Evolutionary conservation across 2,329 filamentous ascomycete genomes (phyloP).

Genomic region (Metarhizium robertsii): DNA sequence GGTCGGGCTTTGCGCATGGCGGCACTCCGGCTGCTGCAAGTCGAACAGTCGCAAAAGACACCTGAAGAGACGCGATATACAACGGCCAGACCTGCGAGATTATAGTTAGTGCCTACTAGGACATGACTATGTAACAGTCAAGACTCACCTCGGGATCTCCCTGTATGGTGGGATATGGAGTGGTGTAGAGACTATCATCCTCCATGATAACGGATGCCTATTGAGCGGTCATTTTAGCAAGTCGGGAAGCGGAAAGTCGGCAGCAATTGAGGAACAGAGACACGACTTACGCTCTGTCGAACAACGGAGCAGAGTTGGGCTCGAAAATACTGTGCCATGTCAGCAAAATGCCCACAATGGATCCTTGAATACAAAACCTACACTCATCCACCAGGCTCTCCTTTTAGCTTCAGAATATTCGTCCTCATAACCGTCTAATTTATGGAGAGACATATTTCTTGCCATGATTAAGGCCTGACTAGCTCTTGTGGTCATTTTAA

Average conservation of each 20-base stretch:
- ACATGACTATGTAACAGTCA: background rate
- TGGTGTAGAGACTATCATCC: background rate
- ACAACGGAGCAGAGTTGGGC: conserved; percentile 4
- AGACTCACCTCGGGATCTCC: background rate
- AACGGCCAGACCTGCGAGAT: background rate
- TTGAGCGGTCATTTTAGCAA: background rate
- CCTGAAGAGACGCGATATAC: background rate
- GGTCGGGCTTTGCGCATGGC: background rate
- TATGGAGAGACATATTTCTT: conserved; percentile 1
- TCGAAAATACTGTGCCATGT: conserved; percentile 1
- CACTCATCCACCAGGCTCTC: conserved; percentile 5
- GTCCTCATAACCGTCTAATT: background rate
- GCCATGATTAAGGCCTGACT: conserved; percentile 2
- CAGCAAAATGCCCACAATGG: background rate
- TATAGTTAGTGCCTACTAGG: background rate
- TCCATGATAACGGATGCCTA: background rate
- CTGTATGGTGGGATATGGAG: background rate
- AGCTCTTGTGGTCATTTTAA: conserved; percentile 3
- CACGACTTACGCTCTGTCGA: conserved; percentile 1
- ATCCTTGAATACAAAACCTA: background rate
- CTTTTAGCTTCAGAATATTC: conserved; percentile 1
- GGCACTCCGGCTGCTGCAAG: background rate
- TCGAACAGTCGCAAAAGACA: background rate
- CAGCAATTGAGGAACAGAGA: background rate
- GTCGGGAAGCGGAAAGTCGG: background rate